Conservation (phyloP, 768 basidiomycete genomes). For the Hypsizygus marmoreus region DNA sequence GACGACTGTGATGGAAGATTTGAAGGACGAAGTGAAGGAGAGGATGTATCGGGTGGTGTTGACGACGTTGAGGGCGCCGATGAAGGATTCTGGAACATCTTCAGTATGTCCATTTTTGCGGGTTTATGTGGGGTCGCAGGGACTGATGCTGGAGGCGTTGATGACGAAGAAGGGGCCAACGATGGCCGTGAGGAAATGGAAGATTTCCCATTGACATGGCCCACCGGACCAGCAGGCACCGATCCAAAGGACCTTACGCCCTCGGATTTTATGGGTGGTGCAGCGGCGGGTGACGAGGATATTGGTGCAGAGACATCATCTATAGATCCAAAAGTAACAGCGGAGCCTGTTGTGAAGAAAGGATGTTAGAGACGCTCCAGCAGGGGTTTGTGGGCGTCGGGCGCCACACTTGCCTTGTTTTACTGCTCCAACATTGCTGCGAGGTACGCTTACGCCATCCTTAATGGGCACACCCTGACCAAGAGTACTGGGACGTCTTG, state of each 20-base stretch:
- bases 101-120: slow-evolving; percentile 55
- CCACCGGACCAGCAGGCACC: slow-evolving; percentile 49
- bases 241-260: slow-evolving; percentile 83
- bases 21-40: slow-evolving; percentile 56
- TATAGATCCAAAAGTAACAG: slow-evolving; percentile 89
- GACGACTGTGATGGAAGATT: slow-evolving; percentile 53
- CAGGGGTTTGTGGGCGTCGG: slow-evolving; percentile 5
- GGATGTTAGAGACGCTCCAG: slow-evolving; percentile 13
- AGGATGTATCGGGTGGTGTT: slow-evolving; percentile 54
- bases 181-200: slow-evolving; percentile 45
- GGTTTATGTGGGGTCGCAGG: slow-evolving; percentile 39
- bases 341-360: slow-evolving; percentile 45
- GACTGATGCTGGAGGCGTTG: slow-evolving; percentile 35
- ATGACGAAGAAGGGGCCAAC: slow-evolving; percentile 31
- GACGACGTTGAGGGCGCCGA: slow-evolving; percentile 50
- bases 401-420: slow-evolving; percentile 58
- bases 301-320: slow-evolving; percentile 77
- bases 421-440: slow-evolving; percentile 63
- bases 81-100: slow-evolving; percentile 61
- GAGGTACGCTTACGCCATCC: slow-evolving; percentile 76
- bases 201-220: slow-evolving; percentile 66
- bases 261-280: slow-evolving; percentile 65
- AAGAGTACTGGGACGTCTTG: slow-evolving; percentile 77
- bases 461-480: slow-evolving; percentile 71
- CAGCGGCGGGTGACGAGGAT: slow-evolving; percentile 79